Evolutionary conservation across 2,329 filamentous ascomycete genomes (phyloP), one percentile per base, ranked within the genome.

Genomic region (Ascochyta clinopodiicola): DNA sequence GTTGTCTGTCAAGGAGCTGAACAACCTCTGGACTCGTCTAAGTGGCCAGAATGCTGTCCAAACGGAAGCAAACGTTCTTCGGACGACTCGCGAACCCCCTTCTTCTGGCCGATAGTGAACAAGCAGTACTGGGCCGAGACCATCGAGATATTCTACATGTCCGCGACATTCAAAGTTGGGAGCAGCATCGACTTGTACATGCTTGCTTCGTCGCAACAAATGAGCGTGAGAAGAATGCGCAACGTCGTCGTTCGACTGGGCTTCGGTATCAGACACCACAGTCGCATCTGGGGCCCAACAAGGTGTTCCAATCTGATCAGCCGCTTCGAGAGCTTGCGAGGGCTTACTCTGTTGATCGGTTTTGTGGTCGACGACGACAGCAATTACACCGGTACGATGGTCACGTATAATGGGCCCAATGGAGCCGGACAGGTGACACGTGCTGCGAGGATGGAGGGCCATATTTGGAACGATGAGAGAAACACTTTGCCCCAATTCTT

Each of bases 91-190:
- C 39, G 32, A 22, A 40, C 45, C 24, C 40, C n/a, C 9, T 55
- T 55, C 35, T 49, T 34, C 39, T 55, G 51, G 51, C 51, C 51
- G 6, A 55, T 55, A n/a, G 51, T 55, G 8, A 44, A 29, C 40
- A 55, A 27, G 12, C 34, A 40, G 27, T 55, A 44, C 29, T 55
- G 51, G 45, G 10, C n/a, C 22, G 44, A 55, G 40, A 34, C 45
- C 6, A 39, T 44, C 6, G 15, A 45, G 1, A 25, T 27, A 1
- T 40, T 55, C 29, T 55, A 49, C n/a, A 6, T 27, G 5, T 55
- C 45, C 8, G 39, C 51, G 13, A 45, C 45, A 3, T 55, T 55
- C 39, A 45, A 39, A 15, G 51, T 55, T 6, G 22, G 21, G n/a
- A 25, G 25, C 22, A 55, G 51, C 17, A 44, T 55, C 29, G 39